Evolutionary conservation across 1,284 basidiomycete genomes (phyloP), one percentile per base, ranked within the genome.

Genomic region (Ustilago cynodontis): DNA sequence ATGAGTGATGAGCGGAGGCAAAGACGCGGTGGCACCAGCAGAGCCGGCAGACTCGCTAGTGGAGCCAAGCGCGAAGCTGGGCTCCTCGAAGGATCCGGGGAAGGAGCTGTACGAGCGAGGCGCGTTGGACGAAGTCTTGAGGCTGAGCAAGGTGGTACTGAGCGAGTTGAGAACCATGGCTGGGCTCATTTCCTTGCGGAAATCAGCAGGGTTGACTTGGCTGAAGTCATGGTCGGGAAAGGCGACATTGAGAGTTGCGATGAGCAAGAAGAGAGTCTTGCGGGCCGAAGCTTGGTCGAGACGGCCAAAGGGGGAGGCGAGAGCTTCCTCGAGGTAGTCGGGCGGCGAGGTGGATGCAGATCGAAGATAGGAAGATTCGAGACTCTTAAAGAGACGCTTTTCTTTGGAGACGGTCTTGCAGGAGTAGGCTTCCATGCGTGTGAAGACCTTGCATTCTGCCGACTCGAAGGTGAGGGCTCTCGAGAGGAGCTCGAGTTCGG

Each of bases 221-320:
- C 93, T 94, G 88, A 99, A 99, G 85, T 98, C 95, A 87, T 98
- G 91, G 89, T 98, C 96, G 0, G 95, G 95, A 86, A 97, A 99
- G 3, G 96, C 95, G 80, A 94, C 91, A 88, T 99, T 99, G 82
- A 99, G 92, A 3, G 95, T 95, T 16, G 94, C 93, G 81, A 99
- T 98, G 84, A 99, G 92, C 60, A 97, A 90, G 88, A 93, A 95
- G 57, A 95, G 90, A 2, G 93, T 94, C 90, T 95, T 95, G 82
- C 94, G 89, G 37, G 93, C 92, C 39, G 85, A 83, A 0, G 86
- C 82, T 72, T 87, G 83, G 72, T 88, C 87, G 58, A 89, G 85
- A 9, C 86, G 86, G 20, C 88, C 88, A 43, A 85, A 85, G 20
- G 84, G 83, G 28, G 83, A 85, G 1, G 78, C 76, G 3, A 82